Conservation (phyloP, 805 yeast genomes). For the Barnettozyma sucrosica region DNA sequence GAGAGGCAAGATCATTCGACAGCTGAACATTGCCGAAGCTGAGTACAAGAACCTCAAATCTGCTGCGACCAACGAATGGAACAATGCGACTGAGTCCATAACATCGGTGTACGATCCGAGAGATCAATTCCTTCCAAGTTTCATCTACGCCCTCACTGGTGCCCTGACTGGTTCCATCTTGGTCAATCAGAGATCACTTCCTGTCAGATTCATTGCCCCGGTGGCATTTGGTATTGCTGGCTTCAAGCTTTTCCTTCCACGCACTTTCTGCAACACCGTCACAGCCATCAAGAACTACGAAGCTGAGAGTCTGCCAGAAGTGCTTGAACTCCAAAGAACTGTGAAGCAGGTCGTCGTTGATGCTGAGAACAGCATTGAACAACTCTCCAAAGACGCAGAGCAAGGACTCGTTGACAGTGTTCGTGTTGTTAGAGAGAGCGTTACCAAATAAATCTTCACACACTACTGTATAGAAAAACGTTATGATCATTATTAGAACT, state of each 20-base stretch:
- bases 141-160: slow-evolving; percentile 49
- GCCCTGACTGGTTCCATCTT: slow-evolving; percentile 53
- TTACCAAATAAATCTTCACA: slow-evolving; percentile 8
- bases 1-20: slow-evolving; percentile 14
- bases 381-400: slow-evolving; percentile 9
- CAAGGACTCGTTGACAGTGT: slow-evolving; percentile 16
- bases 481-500: background rate
- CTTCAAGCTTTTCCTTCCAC: slow-evolving; percentile 45
- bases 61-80: slow-evolving; percentile 22
- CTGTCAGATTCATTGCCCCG: slow-evolving; percentile 48
- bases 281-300: slow-evolving; percentile 26
- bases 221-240: slow-evolving; percentile 41
- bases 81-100: slow-evolving; percentile 11
- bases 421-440: slow-evolving; percentile 19
- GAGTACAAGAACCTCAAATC: slow-evolving; percentile 24
- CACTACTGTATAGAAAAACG: background rate
- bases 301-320: slow-evolving; percentile 33
- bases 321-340: slow-evolving; percentile 25
- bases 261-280: slow-evolving; percentile 34
- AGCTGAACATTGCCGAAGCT: slow-evolving; percentile 18
- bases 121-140: slow-evolving; percentile 40
- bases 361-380: slow-evolving; percentile 12
- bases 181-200: slow-evolving; percentile 41
- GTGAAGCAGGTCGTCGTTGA: slow-evolving; percentile 16
- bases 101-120: slow-evolving; percentile 24